These are phyloP conservation scores for Solanum hybrid DNA, from an alignment of 305 asterid genomes.

Conservation along the genomic window DNA sequence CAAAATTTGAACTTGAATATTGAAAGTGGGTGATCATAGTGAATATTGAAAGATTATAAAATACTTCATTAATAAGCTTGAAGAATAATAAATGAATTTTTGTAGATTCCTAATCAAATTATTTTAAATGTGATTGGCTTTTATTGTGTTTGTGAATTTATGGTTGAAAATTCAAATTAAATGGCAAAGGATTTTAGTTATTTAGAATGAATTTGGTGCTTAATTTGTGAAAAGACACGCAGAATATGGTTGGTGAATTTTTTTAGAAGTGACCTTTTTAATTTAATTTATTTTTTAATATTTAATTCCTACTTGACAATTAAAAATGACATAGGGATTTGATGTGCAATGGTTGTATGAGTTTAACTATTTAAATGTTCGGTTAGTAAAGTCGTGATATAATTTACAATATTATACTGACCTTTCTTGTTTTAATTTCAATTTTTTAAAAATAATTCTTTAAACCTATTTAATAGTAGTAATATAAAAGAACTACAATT, in stretches of 20 bases:
- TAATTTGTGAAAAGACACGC: no score
- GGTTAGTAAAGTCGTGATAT: not conserved
- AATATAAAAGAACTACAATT: no score
- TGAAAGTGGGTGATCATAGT: not conserved
- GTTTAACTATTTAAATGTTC: not conserved
- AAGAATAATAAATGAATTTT: no score
- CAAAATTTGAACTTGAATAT: not conserved
- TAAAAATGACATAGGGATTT: not conserved
- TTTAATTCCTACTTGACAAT: not conserved
- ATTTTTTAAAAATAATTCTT: not conserved
- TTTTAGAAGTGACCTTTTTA: no score
- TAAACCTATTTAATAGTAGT: not conserved
- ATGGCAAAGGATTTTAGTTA: not conserved
- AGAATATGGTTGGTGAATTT: not conserved
- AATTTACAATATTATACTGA: not conserved
- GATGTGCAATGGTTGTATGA: not conserved
- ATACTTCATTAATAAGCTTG: not conserved
- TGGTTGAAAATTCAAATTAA: not conserved
- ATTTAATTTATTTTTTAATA: no score
- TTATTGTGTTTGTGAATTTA: not conserved
- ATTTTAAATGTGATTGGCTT: not conserved
- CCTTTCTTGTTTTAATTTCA: not conserved
- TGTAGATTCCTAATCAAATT: not conserved
- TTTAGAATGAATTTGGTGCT: not conserved
- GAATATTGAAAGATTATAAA: not conserved